A percentile compares a stretch with the other conserved stretches of the same genome.
These are phyloP conservation scores for Garcia nutans DNA, from an alignment of 345 rosid species.

Conservation along the genomic window DNA sequence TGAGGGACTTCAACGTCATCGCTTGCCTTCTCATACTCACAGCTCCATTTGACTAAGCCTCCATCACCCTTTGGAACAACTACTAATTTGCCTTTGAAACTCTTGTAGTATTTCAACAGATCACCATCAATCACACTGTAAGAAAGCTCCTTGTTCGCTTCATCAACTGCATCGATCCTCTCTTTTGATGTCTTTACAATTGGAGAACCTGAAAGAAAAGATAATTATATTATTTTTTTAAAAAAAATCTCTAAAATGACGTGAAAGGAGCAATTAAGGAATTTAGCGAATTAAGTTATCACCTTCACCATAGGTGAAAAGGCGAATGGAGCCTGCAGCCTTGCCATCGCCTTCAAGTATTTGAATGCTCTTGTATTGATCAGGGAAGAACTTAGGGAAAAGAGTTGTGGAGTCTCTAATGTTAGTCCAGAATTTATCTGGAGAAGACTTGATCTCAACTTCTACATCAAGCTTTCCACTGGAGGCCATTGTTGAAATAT, in stretches of 20 bases:
- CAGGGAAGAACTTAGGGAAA: slow-evolving; percentile 67
- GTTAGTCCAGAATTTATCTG: slow-evolving; percentile 61
- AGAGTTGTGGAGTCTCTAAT: slow-evolving; percentile 62
- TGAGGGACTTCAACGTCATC: slow-evolving; percentile 70
- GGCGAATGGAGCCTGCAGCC: slow-evolving; percentile 70
- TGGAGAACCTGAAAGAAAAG: slow-evolving; percentile 48
- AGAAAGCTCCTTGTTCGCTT: slow-evolving; percentile 43
- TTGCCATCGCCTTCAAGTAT: slow-evolving; percentile 85
- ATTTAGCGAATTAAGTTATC: neutral
- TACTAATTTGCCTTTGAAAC: slow-evolving; percentile 52
- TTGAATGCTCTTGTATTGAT: slow-evolving; percentile 76
- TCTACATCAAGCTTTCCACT: slow-evolving; percentile 65
- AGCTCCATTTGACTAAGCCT: slow-evolving; percentile 71
- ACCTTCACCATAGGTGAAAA: slow-evolving; percentile 69
- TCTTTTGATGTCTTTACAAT: slow-evolving; percentile 68
- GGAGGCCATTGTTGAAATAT: slow-evolving; percentile 42
- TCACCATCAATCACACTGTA: slow-evolving; percentile 78
- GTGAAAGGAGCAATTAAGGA: no score
- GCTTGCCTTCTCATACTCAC: slow-evolving; percentile 68
- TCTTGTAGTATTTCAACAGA: slow-evolving; percentile 71
- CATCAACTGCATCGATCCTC: slow-evolving; percentile 67
- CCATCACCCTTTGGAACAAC: slow-evolving; percentile 63
- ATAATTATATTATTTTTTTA: no score
- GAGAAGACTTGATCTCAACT: slow-evolving; percentile 62
- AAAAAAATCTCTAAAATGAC: no score